Conservation (phyloP, 257 asterid genomes). For the Coffea eugenioides region DNA sequence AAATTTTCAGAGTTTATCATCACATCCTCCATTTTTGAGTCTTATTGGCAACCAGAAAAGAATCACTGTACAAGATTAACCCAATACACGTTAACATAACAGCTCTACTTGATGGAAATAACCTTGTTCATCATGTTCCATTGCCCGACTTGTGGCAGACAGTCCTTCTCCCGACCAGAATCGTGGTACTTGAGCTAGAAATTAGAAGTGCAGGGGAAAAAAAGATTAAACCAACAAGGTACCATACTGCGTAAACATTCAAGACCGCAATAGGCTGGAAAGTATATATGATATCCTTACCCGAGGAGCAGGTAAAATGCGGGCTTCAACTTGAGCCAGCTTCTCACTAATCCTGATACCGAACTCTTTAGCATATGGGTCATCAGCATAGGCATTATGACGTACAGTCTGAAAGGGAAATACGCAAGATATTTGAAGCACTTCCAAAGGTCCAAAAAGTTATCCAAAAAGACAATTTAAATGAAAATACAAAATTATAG, state of each 20-base stretch:
- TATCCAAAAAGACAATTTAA: background rate
- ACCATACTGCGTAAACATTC: background rate
- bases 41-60: background rate
- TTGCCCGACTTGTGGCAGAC: conserved; percentile 93
- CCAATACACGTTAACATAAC: background rate
- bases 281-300: conserved; percentile 31
- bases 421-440: background rate
- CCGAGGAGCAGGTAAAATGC: conserved; percentile 89
- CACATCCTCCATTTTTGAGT: background rate
- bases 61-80: background rate
- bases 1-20: background rate
- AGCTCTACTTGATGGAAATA: background rate
- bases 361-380: conserved; percentile 83
- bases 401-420: conserved; percentile 59
- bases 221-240: background rate
- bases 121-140: conserved; percentile 99
- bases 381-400: conserved; percentile 77
- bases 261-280: background rate
- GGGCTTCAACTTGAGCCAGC: conserved; percentile 96
- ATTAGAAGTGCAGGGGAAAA: background rate
- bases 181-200: conserved; percentile 93
- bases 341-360: conserved; percentile 89
- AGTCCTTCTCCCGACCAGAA: conserved; percentile 86
- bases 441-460: background rate
- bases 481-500: background rate